These are phyloP conservation scores for Angomonas deanei DNA, from an alignment of 208 protist genomes.

Conservation along the genomic window DNA sequence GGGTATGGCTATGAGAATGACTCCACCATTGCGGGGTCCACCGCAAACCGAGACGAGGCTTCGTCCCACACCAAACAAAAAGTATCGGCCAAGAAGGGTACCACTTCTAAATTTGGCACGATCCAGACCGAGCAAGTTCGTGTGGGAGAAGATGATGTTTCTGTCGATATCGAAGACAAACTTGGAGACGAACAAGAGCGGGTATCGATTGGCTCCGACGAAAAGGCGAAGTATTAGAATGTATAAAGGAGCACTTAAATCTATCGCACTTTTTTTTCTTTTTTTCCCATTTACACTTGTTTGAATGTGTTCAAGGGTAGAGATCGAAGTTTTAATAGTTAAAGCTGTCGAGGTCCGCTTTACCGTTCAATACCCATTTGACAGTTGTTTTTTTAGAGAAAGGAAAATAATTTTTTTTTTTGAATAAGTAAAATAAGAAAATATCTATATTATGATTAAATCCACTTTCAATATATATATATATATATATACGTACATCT, in stretches of 20 bases:
- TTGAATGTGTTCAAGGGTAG: neutral
- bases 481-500: too few relatives aligned
- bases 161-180: neutral
- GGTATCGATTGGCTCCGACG: neutral
- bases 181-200: neutral
- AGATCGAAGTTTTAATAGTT: conserved; percentile 1
- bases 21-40: neutral
- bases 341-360: neutral
- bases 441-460: too few relatives aligned
- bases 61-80: neutral
- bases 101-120: conserved; percentile 62
- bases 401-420: too few relatives aligned
- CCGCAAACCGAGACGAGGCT: neutral
- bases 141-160: conserved; percentile 36
- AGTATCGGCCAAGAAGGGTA: neutral
- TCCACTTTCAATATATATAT: too few relatives aligned
- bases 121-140: conserved; percentile 42
- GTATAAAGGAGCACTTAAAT: neutral
- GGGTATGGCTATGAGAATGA: conserved; percentile 1
- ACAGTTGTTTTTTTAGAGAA: neutral
- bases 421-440: too few relatives aligned
- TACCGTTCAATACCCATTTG: neutral
- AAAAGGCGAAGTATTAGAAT: neutral
- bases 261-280: conserved; percentile 1
- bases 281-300: neutral